Percentiles rank a stretch among this genome's conserved stretches.
These are phyloP conservation scores for Tricholoma flavovirens DNA, from an alignment of 768 basidiomycete genomes.

Conservation along the genomic window DNA sequence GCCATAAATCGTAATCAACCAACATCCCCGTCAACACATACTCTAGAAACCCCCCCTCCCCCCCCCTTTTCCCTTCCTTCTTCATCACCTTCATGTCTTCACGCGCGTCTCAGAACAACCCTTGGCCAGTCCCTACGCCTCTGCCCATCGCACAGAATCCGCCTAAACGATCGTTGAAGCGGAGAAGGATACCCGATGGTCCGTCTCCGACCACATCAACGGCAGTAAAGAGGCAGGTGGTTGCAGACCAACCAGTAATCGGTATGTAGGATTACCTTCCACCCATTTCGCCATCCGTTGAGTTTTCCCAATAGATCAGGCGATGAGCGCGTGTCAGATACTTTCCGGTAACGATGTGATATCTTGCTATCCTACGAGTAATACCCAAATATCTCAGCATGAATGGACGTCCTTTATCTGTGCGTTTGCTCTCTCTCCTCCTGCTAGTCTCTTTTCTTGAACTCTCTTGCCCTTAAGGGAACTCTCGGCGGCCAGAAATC, in stretches of 20 bases:
- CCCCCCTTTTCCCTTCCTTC: conserved; percentile 15
- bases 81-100: conserved; percentile 30
- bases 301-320: conserved; percentile 27
- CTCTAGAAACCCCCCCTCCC: conserved; percentile 15
- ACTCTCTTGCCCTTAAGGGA: conserved; percentile 47
- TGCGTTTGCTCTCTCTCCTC: conserved; percentile 37
- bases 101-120: conserved; percentile 26
- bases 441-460: conserved; percentile 1
- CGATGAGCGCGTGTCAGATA: conserved; percentile 45
- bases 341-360: conserved; percentile 63
- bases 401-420: conserved; percentile 76
- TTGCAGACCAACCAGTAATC: conserved; percentile 31
- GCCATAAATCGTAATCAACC: conserved; percentile 16
- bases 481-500: conserved; percentile 62
- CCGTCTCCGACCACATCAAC: conserved; percentile 21
- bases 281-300: background rate
- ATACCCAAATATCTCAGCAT: conserved; percentile 61
- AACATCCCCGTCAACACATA: conserved; percentile 16
- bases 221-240: conserved; percentile 29
- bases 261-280: conserved; percentile 18
- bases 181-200: conserved; percentile 21
- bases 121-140: conserved; percentile 42
- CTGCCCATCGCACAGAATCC: conserved; percentile 2
- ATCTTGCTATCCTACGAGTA: conserved; percentile 67
- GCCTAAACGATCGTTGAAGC: conserved; percentile 24